A percentile compares a stretch with the other conserved stretches of the same genome.
These are phyloP conservation scores for Saccharomycopsis malanga DNA, from an alignment of 805 yeast species.

Conservation along the genomic window DNA sequence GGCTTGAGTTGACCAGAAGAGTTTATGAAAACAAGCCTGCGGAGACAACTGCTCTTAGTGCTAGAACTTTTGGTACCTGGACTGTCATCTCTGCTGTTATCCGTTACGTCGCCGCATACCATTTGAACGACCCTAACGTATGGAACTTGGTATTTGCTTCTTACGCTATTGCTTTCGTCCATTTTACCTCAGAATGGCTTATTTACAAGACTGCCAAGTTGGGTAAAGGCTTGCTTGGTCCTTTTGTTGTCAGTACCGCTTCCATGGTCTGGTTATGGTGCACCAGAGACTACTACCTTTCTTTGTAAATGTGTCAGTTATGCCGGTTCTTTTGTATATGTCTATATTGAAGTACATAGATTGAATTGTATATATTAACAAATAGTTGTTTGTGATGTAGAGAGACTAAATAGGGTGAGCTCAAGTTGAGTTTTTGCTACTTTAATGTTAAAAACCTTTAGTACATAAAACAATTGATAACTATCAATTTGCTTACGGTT, in stretches of 20 bases:
- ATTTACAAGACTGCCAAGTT: slow-evolving; percentile 70
- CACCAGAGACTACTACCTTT: slow-evolving; percentile 57
- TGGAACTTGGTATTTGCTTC: slow-evolving; percentile 76
- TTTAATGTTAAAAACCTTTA: no score
- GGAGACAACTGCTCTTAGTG: slow-evolving; percentile 63
- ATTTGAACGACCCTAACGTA: slow-evolving; percentile 59
- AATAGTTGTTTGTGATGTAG: no score
- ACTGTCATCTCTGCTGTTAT: slow-evolving; percentile 80
- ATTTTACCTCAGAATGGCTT: slow-evolving; percentile 80
- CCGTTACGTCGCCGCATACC: slow-evolving; percentile 81
- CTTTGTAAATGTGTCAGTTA: slow-evolving; percentile 9
- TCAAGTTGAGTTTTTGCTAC: no score
- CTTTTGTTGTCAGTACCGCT: slow-evolving; percentile 70
- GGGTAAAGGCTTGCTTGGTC: slow-evolving; percentile 87
- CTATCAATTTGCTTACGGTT: no score
- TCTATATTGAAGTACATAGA: no score
- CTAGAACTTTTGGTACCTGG: slow-evolving; percentile 99
- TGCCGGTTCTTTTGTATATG: no score
- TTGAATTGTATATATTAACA: no score
- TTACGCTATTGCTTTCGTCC: slow-evolving; percentile 74
- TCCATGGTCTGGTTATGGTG: slow-evolving; percentile 75
- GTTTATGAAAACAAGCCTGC: slow-evolving; percentile 65
- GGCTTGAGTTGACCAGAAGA: slow-evolving; percentile 63
- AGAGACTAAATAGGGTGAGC: no score
- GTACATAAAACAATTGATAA: no score